Conservation (phyloP, 805 yeast species). For the Candida schatavii region DNA sequence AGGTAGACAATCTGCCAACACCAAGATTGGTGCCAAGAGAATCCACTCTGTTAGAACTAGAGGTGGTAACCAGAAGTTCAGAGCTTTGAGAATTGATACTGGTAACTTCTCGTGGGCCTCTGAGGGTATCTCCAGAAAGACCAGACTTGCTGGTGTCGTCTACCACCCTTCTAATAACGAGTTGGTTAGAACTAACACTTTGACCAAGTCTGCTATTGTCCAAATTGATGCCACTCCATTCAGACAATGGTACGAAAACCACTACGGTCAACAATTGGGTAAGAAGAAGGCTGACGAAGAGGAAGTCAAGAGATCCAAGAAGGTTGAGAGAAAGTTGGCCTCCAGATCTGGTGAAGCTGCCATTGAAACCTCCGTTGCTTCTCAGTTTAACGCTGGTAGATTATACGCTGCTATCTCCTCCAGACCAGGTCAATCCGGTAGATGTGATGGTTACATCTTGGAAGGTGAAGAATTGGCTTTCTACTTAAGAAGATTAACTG, state of each 20-base stretch:
- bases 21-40: conserved; percentile 98
- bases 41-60: conserved; percentile 99
- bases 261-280: conserved; percentile 93
- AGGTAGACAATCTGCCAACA: conserved; percentile 99
- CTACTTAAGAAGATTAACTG: conserved; percentile 99
- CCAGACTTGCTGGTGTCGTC: conserved; percentile 96
- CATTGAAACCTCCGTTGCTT: conserved; percentile 86
- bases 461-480: conserved; percentile 99
- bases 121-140: conserved; percentile 97
- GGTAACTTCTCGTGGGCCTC: conserved; percentile 99
- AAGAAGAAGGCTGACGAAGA: conserved; percentile 74
- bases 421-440: conserved; percentile 99
- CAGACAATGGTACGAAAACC: conserved; percentile 98
- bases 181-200: conserved; percentile 99
- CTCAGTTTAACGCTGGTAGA: conserved; percentile 99
- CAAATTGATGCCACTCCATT: conserved; percentile 99
- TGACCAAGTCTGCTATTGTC: conserved; percentile 98
- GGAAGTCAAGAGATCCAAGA: conserved; percentile 64
- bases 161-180: conserved; percentile 99
- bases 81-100: conserved; percentile 98
- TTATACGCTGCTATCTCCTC: conserved; percentile 98
- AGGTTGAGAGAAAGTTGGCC: conserved; percentile 89
- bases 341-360: conserved; percentile 82
- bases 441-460: conserved; percentile 99
- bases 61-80: conserved; percentile 99